Base-by-base conservation (phyloP, 305 asterid genomes). In the Nicotiana rustica region DNA sequence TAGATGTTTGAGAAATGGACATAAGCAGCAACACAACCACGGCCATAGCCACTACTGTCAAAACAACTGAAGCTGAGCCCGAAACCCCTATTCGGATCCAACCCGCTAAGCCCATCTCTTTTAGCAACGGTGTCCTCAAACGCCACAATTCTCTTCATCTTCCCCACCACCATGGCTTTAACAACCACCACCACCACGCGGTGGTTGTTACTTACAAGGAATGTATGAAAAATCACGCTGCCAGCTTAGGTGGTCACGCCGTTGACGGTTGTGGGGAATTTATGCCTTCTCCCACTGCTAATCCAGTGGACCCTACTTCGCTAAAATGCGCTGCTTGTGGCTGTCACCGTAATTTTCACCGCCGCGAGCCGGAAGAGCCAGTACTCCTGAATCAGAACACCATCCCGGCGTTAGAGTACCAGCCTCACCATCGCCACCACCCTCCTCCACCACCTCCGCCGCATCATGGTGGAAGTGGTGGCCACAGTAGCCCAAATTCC, bases 341-440 rank as follows among this genome's bases (percentile, higher is more conserved):
- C 0, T 96, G 99, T 87, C 99, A 96, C 92, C 98, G 98, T 31
- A 96, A 96, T 69, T 96, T 96, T 92, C 99, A 96, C 89, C 97
- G 99, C 86, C 97, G 97, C 0, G 99, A 94, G 81, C 93, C 97
- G 78, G 94, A 97, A 1, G 99, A 93, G 0, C 94, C 89, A 10
- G 84, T 86, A 0, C 83, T 84, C 21, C 86, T 86, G 2, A 87
- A 85, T 13, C 86, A 92, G 2, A 82, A 73, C 69, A 71, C 88
- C 5, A 44, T 87, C 3, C 86, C 97, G 1, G 92, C 92, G 17
- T 89, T 95, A 5, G 95, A 93, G 83, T 94, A 90, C 91, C 95
- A 91, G 62, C 94, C 98, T 4, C 97, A 85, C 90, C 98, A 92
- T 93, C 98, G 96, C 87, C 99, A 93, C 91, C 98, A 90, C 82